These are phyloP conservation scores for Euphrasia confusa DNA, from an alignment of 257 asterid genomes.

Conservation along the genomic window DNA sequence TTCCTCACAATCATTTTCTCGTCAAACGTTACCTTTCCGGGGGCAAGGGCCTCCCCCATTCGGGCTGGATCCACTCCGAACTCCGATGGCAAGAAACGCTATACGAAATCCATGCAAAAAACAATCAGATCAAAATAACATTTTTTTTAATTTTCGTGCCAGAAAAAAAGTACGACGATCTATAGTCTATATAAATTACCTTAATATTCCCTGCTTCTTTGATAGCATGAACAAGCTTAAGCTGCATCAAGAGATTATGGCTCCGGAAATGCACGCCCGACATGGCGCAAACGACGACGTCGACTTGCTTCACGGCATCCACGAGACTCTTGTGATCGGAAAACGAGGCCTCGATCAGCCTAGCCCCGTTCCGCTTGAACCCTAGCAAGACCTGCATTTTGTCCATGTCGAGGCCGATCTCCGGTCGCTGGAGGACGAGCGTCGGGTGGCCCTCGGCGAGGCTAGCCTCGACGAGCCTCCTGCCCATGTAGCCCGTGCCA, in stretches of 20 bases:
- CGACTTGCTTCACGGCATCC: conserved; percentile 68
- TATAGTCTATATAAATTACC: conserved; percentile 30
- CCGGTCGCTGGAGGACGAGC: conserved; percentile 55
- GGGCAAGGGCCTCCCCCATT: conserved; percentile 69
- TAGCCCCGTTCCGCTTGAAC: conserved; percentile 65
- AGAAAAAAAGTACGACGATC: too few species aligned
- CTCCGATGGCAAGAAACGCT: conserved; percentile 90
- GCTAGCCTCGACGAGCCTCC: conserved; percentile 64
- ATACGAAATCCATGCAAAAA: conserved; percentile 1
- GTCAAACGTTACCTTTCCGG: conserved; percentile 80
- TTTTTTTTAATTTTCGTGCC: too few species aligned
- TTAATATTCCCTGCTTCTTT: conserved; percentile 81
- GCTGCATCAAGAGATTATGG: conserved; percentile 65
- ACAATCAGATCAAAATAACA: background rate
- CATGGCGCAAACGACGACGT: conserved; percentile 78
- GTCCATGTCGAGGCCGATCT: conserved; percentile 68
- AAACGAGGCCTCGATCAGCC: conserved; percentile 60
- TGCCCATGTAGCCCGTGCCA: conserved; percentile 77
- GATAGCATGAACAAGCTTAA: conserved; percentile 69
- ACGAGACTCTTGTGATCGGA: conserved; percentile 68
- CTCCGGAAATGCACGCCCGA: conserved; percentile 80
- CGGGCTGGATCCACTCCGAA: conserved; percentile 69
- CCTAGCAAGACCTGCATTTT: conserved; percentile 56
- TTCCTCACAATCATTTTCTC: conserved; percentile 71
- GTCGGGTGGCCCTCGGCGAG: conserved; percentile 70